Conservation (phyloP, 768 basidiomycete genomes). For the Exidia glandulosa region DNA sequence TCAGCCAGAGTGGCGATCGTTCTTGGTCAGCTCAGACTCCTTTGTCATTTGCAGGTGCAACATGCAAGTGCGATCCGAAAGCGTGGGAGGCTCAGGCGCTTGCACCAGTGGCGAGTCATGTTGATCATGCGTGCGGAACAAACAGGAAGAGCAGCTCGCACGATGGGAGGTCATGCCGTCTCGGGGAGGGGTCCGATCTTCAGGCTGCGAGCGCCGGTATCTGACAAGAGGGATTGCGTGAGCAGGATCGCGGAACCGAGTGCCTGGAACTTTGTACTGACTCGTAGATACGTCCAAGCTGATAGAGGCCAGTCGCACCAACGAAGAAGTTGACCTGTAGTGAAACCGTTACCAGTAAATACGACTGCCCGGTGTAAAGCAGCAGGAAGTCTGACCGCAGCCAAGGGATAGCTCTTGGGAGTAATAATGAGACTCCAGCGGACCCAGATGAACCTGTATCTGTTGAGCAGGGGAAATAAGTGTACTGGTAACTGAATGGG, state of each 20-base stretch:
- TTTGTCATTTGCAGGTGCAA: too few relatives aligned
- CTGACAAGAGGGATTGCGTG: neutral
- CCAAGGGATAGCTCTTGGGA: constrained; percentile 88
- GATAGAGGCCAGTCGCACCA: constrained; percentile 51
- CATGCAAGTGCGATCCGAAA: too few relatives aligned
- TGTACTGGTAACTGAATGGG: neutral
- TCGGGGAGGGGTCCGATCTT: too few relatives aligned
- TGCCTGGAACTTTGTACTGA: constrained; percentile 22
- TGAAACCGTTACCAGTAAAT: neutral
- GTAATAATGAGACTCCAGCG: constrained; percentile 93
- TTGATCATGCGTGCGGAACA: too few relatives aligned
- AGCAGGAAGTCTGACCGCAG: constrained; percentile 67
- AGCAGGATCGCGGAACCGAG: neutral
- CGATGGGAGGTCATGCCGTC: too few relatives aligned
- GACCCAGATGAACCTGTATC: constrained; percentile 83
- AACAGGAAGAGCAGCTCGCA: too few relatives aligned
- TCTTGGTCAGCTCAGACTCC: too few relatives aligned
- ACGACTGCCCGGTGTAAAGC: constrained; percentile 2
- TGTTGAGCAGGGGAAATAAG: too few relatives aligned
- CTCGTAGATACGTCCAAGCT: constrained; percentile 56
- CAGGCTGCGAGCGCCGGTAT: too few relatives aligned
- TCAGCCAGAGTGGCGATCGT: too few relatives aligned
- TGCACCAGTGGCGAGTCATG: too few relatives aligned
- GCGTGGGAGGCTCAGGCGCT: too few relatives aligned
- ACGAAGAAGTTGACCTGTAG: constrained; percentile 64